Evolutionary conservation across 257 asterid species (phyloP).

Genomic region (Lithospermum erythrorhizon): DNA sequence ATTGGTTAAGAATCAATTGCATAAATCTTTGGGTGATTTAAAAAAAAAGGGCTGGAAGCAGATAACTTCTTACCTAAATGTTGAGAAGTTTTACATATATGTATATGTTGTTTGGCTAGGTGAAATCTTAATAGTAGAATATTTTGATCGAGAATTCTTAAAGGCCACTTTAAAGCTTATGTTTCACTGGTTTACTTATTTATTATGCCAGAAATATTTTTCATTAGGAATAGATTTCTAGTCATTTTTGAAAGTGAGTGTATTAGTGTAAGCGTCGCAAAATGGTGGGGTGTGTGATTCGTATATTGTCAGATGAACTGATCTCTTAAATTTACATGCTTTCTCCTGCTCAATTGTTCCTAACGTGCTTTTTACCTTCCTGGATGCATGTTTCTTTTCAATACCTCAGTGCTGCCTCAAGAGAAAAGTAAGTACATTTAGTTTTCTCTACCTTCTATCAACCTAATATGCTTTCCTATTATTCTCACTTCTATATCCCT

Average conservation of each 20-base stretch:
- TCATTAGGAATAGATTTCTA: background rate
- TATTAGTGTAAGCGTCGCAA: background rate
- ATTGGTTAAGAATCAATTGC: too few relatives aligned
- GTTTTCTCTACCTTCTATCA: constrained; percentile 6
- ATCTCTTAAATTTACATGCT: background rate
- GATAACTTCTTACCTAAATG: too few relatives aligned
- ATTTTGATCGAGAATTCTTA: too few relatives aligned
- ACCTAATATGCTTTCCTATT: background rate
- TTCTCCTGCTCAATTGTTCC: constrained; percentile 10
- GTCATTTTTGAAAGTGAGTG: too few relatives aligned
- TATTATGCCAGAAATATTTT: background rate
- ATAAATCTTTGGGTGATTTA: too few relatives aligned
- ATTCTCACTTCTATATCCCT: background rate
- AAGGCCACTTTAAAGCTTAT: background rate
- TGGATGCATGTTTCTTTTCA: constrained; percentile 35
- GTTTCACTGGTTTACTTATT: background rate
- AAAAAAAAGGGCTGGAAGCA: too few relatives aligned
- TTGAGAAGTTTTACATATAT: too few relatives aligned
- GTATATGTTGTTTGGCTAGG: too few relatives aligned
- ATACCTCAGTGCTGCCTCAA: constrained; percentile 82
- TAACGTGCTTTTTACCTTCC: constrained; percentile 20
- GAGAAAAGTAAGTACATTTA: constrained; percentile 55
- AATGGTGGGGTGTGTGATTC: background rate
- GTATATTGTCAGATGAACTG: background rate
- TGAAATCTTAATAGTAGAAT: too few relatives aligned